These are phyloP conservation scores for Vigna reflexopilosa DNA, from an alignment of 306 rosid genomes.

Conservation along the genomic window DNA sequence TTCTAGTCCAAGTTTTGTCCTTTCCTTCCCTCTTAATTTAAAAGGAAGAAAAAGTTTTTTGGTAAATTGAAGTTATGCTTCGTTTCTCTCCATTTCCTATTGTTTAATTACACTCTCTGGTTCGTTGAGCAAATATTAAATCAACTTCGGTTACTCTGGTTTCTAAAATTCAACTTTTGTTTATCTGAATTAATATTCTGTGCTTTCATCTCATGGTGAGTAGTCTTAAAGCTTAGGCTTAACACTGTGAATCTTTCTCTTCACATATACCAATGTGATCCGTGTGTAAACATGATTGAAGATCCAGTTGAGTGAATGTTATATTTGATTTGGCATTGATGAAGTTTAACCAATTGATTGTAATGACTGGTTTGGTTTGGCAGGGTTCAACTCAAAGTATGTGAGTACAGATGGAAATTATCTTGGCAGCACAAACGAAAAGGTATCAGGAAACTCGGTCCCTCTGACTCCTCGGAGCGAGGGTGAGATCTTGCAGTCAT, in stretches of 20 bases:
- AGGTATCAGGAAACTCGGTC: conserved; percentile 50
- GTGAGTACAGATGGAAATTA: conserved; percentile 51
- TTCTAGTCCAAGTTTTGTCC: not conserved
- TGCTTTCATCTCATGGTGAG: not conserved
- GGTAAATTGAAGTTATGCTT: not conserved
- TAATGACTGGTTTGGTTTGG: conserved; percentile 12
- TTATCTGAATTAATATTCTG: not conserved
- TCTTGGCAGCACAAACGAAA: conserved; percentile 44
- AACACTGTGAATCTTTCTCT: not conserved
- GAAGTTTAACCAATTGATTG: not conserved
- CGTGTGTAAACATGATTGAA: conserved; percentile 30
- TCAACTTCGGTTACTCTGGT: not conserved
- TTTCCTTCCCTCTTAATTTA: not conserved
- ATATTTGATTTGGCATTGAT: not conserved
- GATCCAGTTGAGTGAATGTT: conserved; percentile 40
- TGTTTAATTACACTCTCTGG: not conserved
- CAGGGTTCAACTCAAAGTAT: conserved; percentile 59
- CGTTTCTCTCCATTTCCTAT: not conserved
- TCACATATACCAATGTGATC: not conserved
- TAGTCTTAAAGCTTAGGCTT: not conserved
- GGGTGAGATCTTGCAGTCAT: conserved; percentile 67
- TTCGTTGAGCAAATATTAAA: not conserved
- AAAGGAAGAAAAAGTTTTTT: not conserved
- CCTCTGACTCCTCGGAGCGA: conserved; percentile 67
- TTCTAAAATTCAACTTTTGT: conserved; percentile 4